Base-by-base conservation (phyloP, 139 green algal species). In the Chlamydomonas applanata region DNA sequence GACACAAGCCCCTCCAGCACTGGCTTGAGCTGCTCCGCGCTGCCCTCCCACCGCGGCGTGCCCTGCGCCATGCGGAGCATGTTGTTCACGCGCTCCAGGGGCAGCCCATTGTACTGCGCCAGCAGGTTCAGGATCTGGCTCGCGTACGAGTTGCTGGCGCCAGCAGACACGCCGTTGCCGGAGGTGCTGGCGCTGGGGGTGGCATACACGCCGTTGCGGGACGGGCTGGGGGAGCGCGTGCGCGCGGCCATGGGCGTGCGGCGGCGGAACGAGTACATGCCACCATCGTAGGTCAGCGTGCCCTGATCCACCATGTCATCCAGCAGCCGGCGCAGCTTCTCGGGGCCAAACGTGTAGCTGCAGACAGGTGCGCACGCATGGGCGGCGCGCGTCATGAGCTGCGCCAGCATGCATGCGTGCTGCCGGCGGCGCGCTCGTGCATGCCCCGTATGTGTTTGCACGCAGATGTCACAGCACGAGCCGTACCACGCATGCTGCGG, bases 31-130 rank as follows among this genome's bases (percentile, higher is more conserved):
- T 49, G 40, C 7, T 49, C 40, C 7, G 40, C 7, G 40, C 40
- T 49, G 40, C 40, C 40, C 40, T 49, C 40, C 40, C 40, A 49
- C 7, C 40, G 40, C 7, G 40, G 40, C 7, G 40, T 49, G 40
- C 40, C 40, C 40, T 49, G 62, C 22, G 62, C 17, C 62, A 69
- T 49, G 32, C 62, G 32, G 9, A 69, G 17, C 62, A 69, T 69
- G 62, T 69, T 69, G 62, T 69, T 49, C 20, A 69, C 25, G 9
- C 62, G 62, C 62, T 69, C 62, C 62, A 69, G 62, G 62, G 62
- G 62, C 62, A 69, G 62, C 16, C 62, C 62, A 3, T 49, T 14
- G 62, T 69, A 69, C 62, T 69, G n/a, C 2, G 33, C 17, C 32
- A 69, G 62, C 62, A 69, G 9, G 16, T 69, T 33, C 32, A 69